Percentiles rank a stretch among this genome's conserved stretches.
Conservation (phyloP, 1,284 basidiomycete species). For the Stygiomarasmius scandens region DNA sequence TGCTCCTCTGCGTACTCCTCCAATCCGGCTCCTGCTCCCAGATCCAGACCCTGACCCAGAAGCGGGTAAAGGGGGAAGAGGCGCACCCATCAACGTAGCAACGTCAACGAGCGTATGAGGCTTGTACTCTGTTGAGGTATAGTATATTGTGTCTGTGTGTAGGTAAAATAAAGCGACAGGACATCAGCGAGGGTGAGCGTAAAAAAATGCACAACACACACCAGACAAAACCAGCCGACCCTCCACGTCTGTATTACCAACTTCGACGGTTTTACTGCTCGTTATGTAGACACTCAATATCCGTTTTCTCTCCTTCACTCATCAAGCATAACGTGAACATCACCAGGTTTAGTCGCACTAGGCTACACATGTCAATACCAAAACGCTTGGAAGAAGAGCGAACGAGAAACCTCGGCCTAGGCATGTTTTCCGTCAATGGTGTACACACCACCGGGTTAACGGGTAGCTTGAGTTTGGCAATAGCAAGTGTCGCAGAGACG, state of each 20-base stretch:
- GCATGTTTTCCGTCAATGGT: slow-evolving; percentile 88
- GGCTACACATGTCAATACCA: slow-evolving; percentile 48
- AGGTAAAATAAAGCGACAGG: neutral
- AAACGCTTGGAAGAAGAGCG: too few species aligned
- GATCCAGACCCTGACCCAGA: too few species aligned
- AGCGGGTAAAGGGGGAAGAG: too few species aligned
- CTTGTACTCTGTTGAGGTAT: slow-evolving; percentile 78
- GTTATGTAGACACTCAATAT: slow-evolving; percentile 86
- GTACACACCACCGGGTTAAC: slow-evolving; percentile 77
- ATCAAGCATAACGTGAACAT: slow-evolving; percentile 53
- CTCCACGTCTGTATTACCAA: slow-evolving; percentile 90
- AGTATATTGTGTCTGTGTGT: slow-evolving; percentile 78
- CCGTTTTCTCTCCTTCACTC: too few species aligned
- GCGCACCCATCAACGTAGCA: slow-evolving; percentile 67
- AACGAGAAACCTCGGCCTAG: slow-evolving; percentile 46
- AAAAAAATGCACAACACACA: too few species aligned
- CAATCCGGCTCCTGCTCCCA: too few species aligned
- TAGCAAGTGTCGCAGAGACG: slow-evolving; percentile 71
- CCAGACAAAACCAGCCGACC: slow-evolving; percentile 80
- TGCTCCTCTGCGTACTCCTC: too few species aligned
- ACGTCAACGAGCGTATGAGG: slow-evolving; percentile 86
- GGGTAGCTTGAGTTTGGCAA: slow-evolving; percentile 82
- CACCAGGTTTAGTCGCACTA: slow-evolving; percentile 86
- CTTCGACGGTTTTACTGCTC: slow-evolving; percentile 87
- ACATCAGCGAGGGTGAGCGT: too few species aligned